phyloP scores from a whole-genome alignment of 75 land plant genomes.

The Azolla pinnata region DNA sequence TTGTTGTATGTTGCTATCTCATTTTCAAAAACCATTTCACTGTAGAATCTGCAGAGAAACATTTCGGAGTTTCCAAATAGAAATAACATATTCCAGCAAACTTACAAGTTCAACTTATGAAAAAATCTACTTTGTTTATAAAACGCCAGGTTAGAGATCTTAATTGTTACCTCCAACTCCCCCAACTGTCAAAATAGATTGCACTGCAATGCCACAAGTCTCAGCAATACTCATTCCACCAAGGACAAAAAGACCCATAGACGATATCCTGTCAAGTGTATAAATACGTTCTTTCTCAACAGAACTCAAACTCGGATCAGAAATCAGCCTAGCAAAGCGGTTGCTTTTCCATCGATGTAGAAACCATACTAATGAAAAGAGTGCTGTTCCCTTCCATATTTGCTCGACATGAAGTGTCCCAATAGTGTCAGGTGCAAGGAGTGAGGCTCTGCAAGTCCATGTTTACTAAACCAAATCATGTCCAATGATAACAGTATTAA shows the following conservation, averaged over 20 bases:
- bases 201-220: conserved; percentile 82
- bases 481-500: too few relatives aligned
- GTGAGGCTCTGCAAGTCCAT: conserved; percentile 46
- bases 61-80: too few relatives aligned
- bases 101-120: too few relatives aligned
- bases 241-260: conserved; percentile 51
- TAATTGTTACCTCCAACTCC: conserved; percentile 98
- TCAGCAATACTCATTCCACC: conserved; percentile 82
- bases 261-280: conserved; percentile 63
- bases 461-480: too few relatives aligned
- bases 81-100: too few relatives aligned
- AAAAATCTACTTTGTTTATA: neutral
- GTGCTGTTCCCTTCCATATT: conserved; percentile 71
- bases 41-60: too few relatives aligned
- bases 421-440: conserved; percentile 70
- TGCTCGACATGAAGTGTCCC: conserved; percentile 49
- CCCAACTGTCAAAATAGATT: conserved; percentile 84
- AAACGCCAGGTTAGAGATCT: neutral
- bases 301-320: conserved; percentile 17
- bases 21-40: too few relatives aligned
- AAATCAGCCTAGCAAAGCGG: conserved; percentile 39
- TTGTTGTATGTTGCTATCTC: too few relatives aligned
- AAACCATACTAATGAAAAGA: conserved; percentile 76
- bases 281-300: conserved; percentile 50
- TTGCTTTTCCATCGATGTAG: conserved; percentile 82